These are phyloP conservation scores for Metschnikowia dekortorum DNA, from an alignment of 805 yeast genomes.

Conservation along the genomic window DNA sequence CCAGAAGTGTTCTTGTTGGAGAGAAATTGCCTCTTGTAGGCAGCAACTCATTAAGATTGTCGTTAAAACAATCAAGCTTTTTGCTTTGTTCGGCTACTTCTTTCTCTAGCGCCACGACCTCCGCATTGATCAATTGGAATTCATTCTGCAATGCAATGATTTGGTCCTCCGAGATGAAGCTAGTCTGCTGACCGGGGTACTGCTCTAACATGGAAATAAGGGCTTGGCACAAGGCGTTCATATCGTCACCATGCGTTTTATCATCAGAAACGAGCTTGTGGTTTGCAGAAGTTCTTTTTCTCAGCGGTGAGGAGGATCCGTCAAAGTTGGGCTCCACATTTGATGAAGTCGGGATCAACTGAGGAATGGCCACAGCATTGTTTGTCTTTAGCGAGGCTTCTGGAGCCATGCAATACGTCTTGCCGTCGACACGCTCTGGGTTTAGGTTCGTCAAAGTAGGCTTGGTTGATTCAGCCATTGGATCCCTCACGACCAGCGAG, in stretches of 20 bases:
- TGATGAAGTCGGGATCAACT: conserved; percentile 8
- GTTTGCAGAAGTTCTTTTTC: conserved; percentile 4
- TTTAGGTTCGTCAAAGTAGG: conserved; percentile 6
- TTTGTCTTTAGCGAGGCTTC: conserved; percentile 27
- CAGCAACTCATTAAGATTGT: conserved; percentile 19
- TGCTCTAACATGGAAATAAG: conserved; percentile 7
- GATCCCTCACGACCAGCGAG: conserved; percentile 2
- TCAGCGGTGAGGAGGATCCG: conserved; percentile 15
- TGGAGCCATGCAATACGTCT: conserved; percentile 27
- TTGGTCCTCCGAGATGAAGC: not conserved
- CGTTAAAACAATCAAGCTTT: conserved; percentile 33
- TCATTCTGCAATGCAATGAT: conserved; percentile 24
- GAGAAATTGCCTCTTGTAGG: conserved; percentile 10
- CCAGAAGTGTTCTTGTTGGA: conserved; percentile 17
- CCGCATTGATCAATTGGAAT: conserved; percentile 32
- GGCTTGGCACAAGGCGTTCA: conserved; percentile 37
- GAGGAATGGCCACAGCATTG: conserved; percentile 28
- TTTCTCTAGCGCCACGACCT: conserved; percentile 40
- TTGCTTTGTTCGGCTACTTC: conserved; percentile 41
- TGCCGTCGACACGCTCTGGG: conserved; percentile 48
- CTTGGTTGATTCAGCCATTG: not conserved
- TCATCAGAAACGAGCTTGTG: conserved; percentile 4
- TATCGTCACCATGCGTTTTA: conserved; percentile 27
- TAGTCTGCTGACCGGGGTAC: conserved; percentile 6
- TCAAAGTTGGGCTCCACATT: conserved; percentile 1